These are phyloP conservation scores for Fusarium luffae DNA, from an alignment of 2,329 filamentous ascomycete species.

Conservation along the genomic window DNA sequence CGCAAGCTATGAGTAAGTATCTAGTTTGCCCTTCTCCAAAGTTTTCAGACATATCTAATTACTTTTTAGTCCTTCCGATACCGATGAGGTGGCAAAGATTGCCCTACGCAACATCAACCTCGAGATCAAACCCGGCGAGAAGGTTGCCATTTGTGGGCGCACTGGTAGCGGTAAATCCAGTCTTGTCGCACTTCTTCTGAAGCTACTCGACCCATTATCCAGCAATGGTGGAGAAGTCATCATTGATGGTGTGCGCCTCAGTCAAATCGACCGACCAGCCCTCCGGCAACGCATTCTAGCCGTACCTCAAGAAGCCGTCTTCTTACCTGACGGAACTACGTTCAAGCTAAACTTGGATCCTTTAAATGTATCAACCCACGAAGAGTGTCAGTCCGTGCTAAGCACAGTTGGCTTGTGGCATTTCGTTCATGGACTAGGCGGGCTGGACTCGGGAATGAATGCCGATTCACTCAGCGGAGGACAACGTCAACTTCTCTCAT, in stretches of 20 bases:
- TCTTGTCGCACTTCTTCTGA: constrained; percentile 54
- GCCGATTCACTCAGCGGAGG: constrained; percentile 64
- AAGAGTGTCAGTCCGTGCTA: constrained; percentile 51
- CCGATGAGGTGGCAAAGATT: constrained; percentile 19
- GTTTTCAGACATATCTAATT: not conserved
- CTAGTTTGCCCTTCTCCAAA: not conserved
- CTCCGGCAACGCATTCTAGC: constrained; percentile 62
- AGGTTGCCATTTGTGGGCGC: constrained; percentile 52
- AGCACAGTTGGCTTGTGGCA: constrained; percentile 49
- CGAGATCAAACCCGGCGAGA: constrained; percentile 47
- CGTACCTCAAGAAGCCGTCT: constrained; percentile 64
- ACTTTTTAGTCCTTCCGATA: not conserved
- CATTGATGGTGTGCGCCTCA: constrained; percentile 56
- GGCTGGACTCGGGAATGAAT: constrained; percentile 53
- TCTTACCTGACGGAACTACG: constrained; percentile 57
- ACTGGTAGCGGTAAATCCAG: constrained; percentile 59
- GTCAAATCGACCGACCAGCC: constrained; percentile 52
- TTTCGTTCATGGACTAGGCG: constrained; percentile 49
- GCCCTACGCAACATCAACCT: constrained; percentile 46
- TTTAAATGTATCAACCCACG: constrained; percentile 41
- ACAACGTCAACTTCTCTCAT: constrained; percentile 72
- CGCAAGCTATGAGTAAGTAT: constrained; percentile 47
- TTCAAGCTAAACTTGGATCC: constrained; percentile 59
- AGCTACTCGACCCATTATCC: constrained; percentile 54
- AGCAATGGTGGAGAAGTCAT: constrained; percentile 44